These are phyloP conservation scores for Botrytis deweyae DNA, from an alignment of 2,329 filamentous ascomycete genomes.

Conservation along the genomic window DNA sequence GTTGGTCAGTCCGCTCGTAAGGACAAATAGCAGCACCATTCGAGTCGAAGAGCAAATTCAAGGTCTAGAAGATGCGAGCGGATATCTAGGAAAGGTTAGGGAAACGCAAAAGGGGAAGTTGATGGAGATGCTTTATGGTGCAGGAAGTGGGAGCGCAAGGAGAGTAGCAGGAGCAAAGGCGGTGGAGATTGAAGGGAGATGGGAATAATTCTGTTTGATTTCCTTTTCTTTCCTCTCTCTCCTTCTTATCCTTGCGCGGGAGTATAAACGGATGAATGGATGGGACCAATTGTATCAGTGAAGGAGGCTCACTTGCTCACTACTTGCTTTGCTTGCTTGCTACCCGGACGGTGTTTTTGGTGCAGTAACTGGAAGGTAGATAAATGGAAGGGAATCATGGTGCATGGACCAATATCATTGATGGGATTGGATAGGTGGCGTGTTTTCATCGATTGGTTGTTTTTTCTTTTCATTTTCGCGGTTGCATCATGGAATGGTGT, in stretches of 20 bases:
- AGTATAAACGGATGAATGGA: constrained; percentile 16
- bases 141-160: constrained; percentile 31
- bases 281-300: constrained; percentile 7
- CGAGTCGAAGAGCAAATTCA: constrained; percentile 82
- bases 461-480: neutral
- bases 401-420: constrained; percentile 10
- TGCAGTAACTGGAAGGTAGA: constrained; percentile 16
- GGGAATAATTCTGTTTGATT: constrained; percentile 23
- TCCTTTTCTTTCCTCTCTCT: constrained; percentile 4
- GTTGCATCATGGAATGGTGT: constrained; percentile 5
- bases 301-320: constrained; percentile 6
- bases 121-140: constrained; percentile 73
- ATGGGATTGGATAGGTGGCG: constrained; percentile 9
- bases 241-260: neutral
- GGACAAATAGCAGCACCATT: constrained; percentile 65
- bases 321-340: constrained; percentile 14
- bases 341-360: constrained; percentile 15
- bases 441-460: neutral
- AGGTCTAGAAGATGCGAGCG: constrained; percentile 76
- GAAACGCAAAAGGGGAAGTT: constrained; percentile 79
- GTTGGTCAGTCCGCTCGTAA: constrained; percentile 80
- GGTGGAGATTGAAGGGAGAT: constrained; percentile 28
- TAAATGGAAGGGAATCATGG: constrained; percentile 17
- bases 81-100: constrained; percentile 72
- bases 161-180: constrained; percentile 23